Evolutionary conservation across 2,329 filamentous ascomycete genomes (phyloP).

Genomic region (Scedosporium boydii): DNA sequence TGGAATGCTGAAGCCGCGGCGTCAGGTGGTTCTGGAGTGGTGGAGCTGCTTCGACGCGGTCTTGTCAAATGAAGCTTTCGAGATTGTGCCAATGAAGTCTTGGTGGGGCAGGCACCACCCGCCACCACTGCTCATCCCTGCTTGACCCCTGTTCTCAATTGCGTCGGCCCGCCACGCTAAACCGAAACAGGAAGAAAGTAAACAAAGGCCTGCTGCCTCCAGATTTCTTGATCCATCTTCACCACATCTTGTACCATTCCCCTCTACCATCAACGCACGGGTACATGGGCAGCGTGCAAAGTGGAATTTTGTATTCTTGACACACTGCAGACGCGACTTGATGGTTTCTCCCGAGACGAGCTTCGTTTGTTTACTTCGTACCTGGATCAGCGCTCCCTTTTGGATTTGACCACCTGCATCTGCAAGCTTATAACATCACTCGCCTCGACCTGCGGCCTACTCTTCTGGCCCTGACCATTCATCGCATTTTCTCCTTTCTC

Average conservation of each 20-base stretch:
- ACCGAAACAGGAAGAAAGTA: neutral
- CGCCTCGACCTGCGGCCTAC: neutral
- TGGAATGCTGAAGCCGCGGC: neutral
- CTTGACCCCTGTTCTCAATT: neutral
- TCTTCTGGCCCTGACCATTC: neutral
- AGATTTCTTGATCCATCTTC: neutral
- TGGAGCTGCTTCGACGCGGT: neutral
- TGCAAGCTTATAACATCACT: neutral
- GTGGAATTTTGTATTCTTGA: neutral
- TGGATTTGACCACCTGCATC: neutral
- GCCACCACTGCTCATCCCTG: neutral
- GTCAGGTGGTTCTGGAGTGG: neutral
- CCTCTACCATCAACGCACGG: neutral
- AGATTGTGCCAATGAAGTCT: neutral
- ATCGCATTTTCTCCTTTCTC: neutral
- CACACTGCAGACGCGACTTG: neutral
- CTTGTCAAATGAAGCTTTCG: too few species aligned
- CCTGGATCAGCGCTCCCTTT: neutral
- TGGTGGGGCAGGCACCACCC: neutral
- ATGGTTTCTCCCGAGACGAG: neutral
- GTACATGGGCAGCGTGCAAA: neutral
- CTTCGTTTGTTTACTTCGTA: neutral
- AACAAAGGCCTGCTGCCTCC: neutral
- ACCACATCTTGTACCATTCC: neutral
- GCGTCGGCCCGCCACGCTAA: neutral